phyloP scores from a whole-genome alignment of 2,329 filamentous ascomycete species.

The Fusarium paranaense region DNA sequence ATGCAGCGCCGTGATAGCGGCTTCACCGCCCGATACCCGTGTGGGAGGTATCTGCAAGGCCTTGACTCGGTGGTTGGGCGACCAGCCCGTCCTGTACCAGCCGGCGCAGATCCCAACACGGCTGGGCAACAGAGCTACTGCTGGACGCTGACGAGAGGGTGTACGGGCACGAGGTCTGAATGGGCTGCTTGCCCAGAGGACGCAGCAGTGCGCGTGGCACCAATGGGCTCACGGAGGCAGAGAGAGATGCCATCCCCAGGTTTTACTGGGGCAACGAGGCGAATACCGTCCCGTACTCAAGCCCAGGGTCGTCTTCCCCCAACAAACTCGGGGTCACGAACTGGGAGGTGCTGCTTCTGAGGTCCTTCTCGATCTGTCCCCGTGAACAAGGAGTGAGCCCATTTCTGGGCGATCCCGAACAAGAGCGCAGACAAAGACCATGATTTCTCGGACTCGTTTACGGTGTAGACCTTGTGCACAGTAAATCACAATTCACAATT shows the following conservation, averaged over 20 bases:
- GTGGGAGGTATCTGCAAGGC: conserved; percentile 28
- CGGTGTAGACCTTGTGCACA: conserved; percentile 4
- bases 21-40: conserved; percentile 39
- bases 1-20: conserved; percentile 36
- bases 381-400: conserved; percentile 30
- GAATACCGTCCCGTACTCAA: neutral
- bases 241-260: conserved; percentile 32
- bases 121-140: conserved; percentile 23
- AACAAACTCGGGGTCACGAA: conserved; percentile 20
- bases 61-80: neutral
- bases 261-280: conserved; percentile 34
- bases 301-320: conserved; percentile 22
- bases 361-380: conserved; percentile 14
- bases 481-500: neutral
- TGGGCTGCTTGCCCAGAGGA: conserved; percentile 29
- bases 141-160: conserved; percentile 33
- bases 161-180: conserved; percentile 39
- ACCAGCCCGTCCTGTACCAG: conserved; percentile 33
- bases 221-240: conserved; percentile 37
- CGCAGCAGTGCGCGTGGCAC: conserved; percentile 42
- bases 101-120: conserved; percentile 41
- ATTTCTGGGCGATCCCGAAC: conserved; percentile 25
- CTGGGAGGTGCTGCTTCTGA: conserved; percentile 22
- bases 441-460: neutral
- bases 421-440: conserved; percentile 23